Evolutionary conservation across 176 grass and related monocot genomes (phyloP).

Genomic region (Oryza australiensis): DNA sequence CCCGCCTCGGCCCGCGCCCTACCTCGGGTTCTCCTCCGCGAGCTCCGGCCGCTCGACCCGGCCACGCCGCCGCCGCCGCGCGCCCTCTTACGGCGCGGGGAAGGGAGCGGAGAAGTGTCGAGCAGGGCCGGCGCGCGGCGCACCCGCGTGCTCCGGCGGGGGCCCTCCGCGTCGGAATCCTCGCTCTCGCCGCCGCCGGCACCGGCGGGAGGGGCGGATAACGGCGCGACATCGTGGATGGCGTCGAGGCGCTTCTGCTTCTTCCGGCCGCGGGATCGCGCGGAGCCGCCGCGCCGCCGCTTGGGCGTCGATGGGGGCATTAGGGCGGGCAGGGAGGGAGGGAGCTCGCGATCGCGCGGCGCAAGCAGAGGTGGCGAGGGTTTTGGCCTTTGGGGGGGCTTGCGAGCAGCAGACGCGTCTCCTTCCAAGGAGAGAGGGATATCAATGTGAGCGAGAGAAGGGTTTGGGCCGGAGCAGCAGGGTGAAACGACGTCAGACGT

Average conservation of each 20-base stretch:
- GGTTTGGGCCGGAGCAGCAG: too few relatives aligned
- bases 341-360: constrained; percentile 3
- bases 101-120: constrained; percentile 74
- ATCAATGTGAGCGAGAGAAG: too few relatives aligned
- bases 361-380: constrained; percentile 10
- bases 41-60: constrained; percentile 40
- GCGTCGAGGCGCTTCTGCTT: constrained; percentile 93
- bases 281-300: constrained; percentile 53
- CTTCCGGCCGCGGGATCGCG: constrained; percentile 53
- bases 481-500: too few relatives aligned
- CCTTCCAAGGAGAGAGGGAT: background rate
- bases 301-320: constrained; percentile 50
- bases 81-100: constrained; percentile 54
- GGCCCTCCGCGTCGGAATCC: constrained; percentile 36
- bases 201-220: constrained; percentile 11
- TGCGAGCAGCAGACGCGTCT: constrained; percentile 21
- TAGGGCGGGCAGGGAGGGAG: background rate
- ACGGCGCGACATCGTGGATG: constrained; percentile 56
- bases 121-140: constrained; percentile 75
- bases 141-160: constrained; percentile 75
- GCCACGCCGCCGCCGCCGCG: constrained; percentile 21
- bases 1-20: constrained; percentile 20
- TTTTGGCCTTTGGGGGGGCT: too few relatives aligned
- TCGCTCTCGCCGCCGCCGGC: background rate
- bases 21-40: constrained; percentile 40